Base-by-base conservation (phyloP, 805 yeast species). In the Cyberlindnera suaveolens region DNA sequence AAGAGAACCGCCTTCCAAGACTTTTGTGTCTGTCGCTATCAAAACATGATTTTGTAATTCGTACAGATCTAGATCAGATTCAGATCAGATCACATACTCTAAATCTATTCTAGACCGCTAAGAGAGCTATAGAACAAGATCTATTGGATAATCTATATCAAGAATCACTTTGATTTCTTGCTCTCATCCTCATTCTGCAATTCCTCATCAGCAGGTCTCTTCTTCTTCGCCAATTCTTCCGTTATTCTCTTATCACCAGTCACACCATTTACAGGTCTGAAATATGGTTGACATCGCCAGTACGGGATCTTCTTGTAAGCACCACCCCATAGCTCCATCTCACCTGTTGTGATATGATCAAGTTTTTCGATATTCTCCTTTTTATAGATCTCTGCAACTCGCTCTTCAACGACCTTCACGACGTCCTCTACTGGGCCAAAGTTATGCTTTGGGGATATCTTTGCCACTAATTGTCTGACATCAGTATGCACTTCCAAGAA, bases 281-380 rank as follows among this genome's bases (percentile, higher is more conserved):
- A 91, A 60, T 86, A 85, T 2, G 99, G 99, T 65, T 91, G 99
- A 51, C 96, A 81, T 56, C 98, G 75, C 98, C 98, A 91, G 61
- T 84, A 89, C 2, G 99, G 98, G 14, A 91, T 78, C 5, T 72
- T 75, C 60, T 80, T 79, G 61, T 93, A 91, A 13, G 71, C 54
- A 1, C 95, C 96, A 38, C 95, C 96, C 90, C 95, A 84, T 19
- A 64, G 57, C 52, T 79, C 78, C 31, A 57, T 53, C 6, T 74
- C 77, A 0, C 89, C 88, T 7, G 64, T 67, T 0, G 64, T 66
- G 1, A 84, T 71, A 4, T 57, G 62, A 56, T 88, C 96, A 16
- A 72, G 47, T 40, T 72, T 74, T 4, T 64, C 69, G n/a, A 79
- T 78, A 43, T 78, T 70, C 1, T 67, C 71, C 39, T 74, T 66